Base-by-base conservation (phyloP, 768 basidiomycete species). In the Lactifluus volemus region DNA sequence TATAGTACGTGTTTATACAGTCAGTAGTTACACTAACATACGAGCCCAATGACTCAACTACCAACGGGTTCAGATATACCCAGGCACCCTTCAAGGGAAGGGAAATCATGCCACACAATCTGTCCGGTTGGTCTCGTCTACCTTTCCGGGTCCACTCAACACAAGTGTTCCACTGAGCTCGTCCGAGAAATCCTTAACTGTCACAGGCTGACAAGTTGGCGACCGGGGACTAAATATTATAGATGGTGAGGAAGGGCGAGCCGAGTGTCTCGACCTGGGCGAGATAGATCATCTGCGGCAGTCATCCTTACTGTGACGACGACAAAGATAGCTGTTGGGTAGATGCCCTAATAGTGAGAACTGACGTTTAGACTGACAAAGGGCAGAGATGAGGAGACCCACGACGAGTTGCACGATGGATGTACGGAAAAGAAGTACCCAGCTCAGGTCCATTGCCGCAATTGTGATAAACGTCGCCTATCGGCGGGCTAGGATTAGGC, bases 271-370 rank as follows among this genome's bases (percentile, higher is more conserved):
- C 4, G 10, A 14, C 15, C 9, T 2, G 49, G 34, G 21, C 21
- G 2, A n/a, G 54, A 21, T 5, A 61, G 19, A 19, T 57, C 19
- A 15, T 58, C 55, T 12, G 36, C 50, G 12, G 55, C 36, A 44
- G 50, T 62, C 7, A 53, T n/a, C 21, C 44, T 49, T 56, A 62
- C 48, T 5, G 61, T 45, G 34, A 62, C 61, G 25, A 62, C 36
- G 51, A 62, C 30, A 15, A 62, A 36, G 0, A 62, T 62, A 5
- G 34, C 29, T 15, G 57, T 52, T 7, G 61, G 61, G 19, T 62
- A 62, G 6, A 62, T 58, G 25, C 61, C 56, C 61, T 62, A 11
- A 8, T 34, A 4, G 29, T 1, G 30, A 36, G 15, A 52, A 36
- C 21, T 39, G 32, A 39, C 8, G 10, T n/a, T 42, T 10, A 44